A percentile compares a stretch with the other conserved stretches of the same genome.
These are phyloP conservation scores for Fusarium sp. DNA, from an alignment of 2,329 filamentous ascomycete genomes.

Conservation along the genomic window DNA sequence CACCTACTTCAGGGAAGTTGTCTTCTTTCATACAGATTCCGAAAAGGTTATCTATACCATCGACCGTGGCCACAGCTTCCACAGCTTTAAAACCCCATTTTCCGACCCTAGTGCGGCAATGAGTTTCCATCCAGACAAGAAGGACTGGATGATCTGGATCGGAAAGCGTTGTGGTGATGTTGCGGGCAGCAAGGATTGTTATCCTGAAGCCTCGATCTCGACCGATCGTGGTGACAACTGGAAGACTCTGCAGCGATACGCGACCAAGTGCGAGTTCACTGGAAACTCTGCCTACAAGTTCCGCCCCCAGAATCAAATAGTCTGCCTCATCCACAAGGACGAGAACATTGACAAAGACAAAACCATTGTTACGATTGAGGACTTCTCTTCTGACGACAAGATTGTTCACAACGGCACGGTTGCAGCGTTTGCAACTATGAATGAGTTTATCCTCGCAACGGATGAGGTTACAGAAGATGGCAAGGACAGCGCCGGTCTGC, in stretches of 20 bases:
- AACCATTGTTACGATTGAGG: slow-evolving; percentile 80
- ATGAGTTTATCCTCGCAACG: slow-evolving; percentile 94
- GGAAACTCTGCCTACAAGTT: slow-evolving; percentile 70
- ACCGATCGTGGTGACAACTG: slow-evolving; percentile 85
- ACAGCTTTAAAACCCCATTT: slow-evolving; percentile 78
- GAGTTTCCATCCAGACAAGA: slow-evolving; percentile 85
- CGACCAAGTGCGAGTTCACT: slow-evolving; percentile 88
- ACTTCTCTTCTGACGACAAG: slow-evolving; percentile 78
- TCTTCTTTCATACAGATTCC: slow-evolving; percentile 84
- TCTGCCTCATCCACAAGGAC: slow-evolving; percentile 68
- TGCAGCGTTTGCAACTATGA: slow-evolving; percentile 91
- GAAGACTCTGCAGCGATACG: slow-evolving; percentile 79
- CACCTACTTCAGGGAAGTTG: slow-evolving; percentile 82
- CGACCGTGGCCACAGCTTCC: slow-evolving; percentile 80
- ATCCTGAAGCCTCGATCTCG: slow-evolving; percentile 80
- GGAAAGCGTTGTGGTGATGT: slow-evolving; percentile 76
- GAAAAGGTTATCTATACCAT: slow-evolving; percentile 80
- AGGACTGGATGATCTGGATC: slow-evolving; percentile 93
- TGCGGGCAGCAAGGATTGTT: slow-evolving; percentile 69
- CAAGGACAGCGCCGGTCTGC: slow-evolving; percentile 70
- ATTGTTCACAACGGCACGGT: slow-evolving; percentile 67
- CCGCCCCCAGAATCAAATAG: slow-evolving; percentile 66
- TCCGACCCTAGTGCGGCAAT: slow-evolving; percentile 62
- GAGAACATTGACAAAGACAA: slow-evolving; percentile 71
- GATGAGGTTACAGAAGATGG: slow-evolving; percentile 69